Percentiles rank a stretch among this genome's conserved stretches.
Conservation (phyloP, 495 filamentous ascomycete genomes). For the Oidiodendron maius region DNA sequence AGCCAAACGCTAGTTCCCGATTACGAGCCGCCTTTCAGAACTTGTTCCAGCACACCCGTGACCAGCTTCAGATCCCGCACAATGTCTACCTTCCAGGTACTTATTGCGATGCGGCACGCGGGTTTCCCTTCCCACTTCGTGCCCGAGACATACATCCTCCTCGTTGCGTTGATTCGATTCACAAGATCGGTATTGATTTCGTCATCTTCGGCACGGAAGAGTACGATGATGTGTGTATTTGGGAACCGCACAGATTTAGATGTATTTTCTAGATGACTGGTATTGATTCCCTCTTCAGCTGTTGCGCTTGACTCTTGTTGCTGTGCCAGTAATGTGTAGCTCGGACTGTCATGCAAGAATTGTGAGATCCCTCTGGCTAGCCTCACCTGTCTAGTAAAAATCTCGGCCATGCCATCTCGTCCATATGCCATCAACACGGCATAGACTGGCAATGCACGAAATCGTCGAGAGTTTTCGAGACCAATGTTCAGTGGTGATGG, state of each 20-base stretch:
- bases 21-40: constrained; percentile 2
- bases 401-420: constrained; percentile 56
- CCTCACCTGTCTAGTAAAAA: constrained; percentile 65
- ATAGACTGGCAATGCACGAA: constrained; percentile 85
- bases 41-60: constrained; percentile 35
- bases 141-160: constrained; percentile 77
- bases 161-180: constrained; percentile 63
- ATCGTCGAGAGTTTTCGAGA: constrained; percentile 85
- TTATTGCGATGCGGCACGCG: constrained; percentile 74
- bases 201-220: constrained; percentile 72
- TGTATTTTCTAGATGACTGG: no score
- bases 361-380: constrained; percentile 63
- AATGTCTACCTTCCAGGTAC: constrained; percentile 69
- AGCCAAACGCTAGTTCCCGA: no score
- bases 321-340: constrained; percentile 62
- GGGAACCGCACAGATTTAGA: constrained; percentile 12
- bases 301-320: constrained; percentile 11
- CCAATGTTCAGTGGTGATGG: constrained; percentile 83
- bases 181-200: constrained; percentile 59
- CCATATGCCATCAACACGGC: constrained; percentile 75
- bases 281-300: neutral
- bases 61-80: constrained; percentile 49
- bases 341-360: constrained; percentile 47
- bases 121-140: constrained; percentile 67
- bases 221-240: constrained; percentile 65